Percentiles rank a stretch among this genome's conserved stretches.
Conservation (phyloP, 2,329 filamentous ascomycete genomes). For the Alternaria panax region DNA sequence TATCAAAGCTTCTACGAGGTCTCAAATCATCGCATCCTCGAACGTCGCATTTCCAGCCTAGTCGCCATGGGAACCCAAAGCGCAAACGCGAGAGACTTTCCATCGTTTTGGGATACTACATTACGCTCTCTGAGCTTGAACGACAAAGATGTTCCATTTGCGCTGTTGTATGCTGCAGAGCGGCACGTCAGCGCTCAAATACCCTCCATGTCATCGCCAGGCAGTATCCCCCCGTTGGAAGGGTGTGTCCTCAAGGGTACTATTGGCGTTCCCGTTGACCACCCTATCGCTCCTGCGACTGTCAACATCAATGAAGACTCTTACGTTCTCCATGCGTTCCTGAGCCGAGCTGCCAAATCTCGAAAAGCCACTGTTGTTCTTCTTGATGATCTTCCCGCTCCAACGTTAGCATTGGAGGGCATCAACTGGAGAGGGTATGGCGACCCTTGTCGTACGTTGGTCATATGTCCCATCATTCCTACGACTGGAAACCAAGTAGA, state of each 20-base stretch:
- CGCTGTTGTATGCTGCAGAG: slow-evolving; percentile 35
- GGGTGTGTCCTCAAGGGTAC: slow-evolving; percentile 36
- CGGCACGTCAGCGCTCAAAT: slow-evolving; percentile 19
- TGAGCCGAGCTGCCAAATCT: slow-evolving; percentile 36
- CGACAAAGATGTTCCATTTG: slow-evolving; percentile 56
- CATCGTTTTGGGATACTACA: slow-evolving; percentile 74
- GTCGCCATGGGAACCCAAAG: slow-evolving; percentile 76
- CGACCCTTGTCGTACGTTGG: slow-evolving; percentile 42
- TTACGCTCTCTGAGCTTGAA: slow-evolving; percentile 73
- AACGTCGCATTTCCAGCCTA: slow-evolving; percentile 51
- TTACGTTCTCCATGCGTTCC: slow-evolving; percentile 32
- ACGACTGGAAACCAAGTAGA: slow-evolving; percentile 46
- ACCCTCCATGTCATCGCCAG: slow-evolving; percentile 25
- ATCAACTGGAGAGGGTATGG: slow-evolving; percentile 48
- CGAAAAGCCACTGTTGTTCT: slow-evolving; percentile 40
- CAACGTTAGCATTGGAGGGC: slow-evolving; percentile 30
- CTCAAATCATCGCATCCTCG: slow-evolving; percentile 59
- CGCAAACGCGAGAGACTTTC: slow-evolving; percentile 70
- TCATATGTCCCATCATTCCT: slow-evolving; percentile 49
- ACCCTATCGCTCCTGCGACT: slow-evolving; percentile 34
- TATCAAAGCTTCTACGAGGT: slow-evolving; percentile 82
- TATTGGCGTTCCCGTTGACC: slow-evolving; percentile 31
- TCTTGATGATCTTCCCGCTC: slow-evolving; percentile 38
- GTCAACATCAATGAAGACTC: slow-evolving; percentile 35
- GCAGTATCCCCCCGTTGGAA: slow-evolving; percentile 15